Evolutionary conservation across 2,329 filamentous ascomycete species (phyloP).

Genomic region (Teratosphaeria pseudoeucalypti): DNA sequence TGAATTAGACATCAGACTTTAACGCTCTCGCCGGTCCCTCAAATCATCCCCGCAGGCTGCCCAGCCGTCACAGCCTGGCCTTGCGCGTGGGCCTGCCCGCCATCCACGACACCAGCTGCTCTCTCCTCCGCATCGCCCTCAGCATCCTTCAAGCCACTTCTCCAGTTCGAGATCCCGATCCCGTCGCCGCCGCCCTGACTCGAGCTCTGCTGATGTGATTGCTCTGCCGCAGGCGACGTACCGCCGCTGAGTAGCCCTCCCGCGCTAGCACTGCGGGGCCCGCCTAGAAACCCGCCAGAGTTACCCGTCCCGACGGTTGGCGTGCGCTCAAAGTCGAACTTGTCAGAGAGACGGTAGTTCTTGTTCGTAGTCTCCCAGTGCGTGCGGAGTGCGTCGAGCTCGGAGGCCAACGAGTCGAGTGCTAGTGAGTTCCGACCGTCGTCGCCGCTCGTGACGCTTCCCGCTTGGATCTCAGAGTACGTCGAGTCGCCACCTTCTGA

Average conservation of each 20-base stretch:
- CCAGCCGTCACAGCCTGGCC: neutral
- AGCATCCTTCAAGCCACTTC: neutral
- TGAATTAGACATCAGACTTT: neutral
- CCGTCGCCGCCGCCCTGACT: neutral
- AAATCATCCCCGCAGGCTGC: neutral
- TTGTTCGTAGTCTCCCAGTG: slow-evolving; percentile 97
- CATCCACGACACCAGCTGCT: neutral
- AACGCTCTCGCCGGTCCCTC: neutral
- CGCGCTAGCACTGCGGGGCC: slow-evolving; percentile 16
- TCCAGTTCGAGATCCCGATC: neutral
- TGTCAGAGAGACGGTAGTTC: slow-evolving; percentile 83
- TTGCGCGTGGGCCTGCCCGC: neutral
- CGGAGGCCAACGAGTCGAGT: slow-evolving; percentile 80
- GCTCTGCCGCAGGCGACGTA: neutral
- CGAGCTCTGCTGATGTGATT: neutral
- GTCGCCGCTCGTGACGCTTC: slow-evolving; percentile 8
- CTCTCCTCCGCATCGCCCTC: neutral
- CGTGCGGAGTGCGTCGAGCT: slow-evolving; percentile 78
- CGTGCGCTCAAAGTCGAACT: slow-evolving; percentile 61
- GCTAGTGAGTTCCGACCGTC: slow-evolving; percentile 26
- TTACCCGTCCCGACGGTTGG: slow-evolving; percentile 29
- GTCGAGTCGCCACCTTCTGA: slow-evolving; percentile 53
- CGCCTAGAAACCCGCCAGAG: slow-evolving; percentile 40
- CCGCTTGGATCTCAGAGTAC: slow-evolving; percentile 33
- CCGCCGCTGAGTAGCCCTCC: neutral